Conservation (phyloP, 805 yeast species). For the Dipodascopsis tothii region DNA sequence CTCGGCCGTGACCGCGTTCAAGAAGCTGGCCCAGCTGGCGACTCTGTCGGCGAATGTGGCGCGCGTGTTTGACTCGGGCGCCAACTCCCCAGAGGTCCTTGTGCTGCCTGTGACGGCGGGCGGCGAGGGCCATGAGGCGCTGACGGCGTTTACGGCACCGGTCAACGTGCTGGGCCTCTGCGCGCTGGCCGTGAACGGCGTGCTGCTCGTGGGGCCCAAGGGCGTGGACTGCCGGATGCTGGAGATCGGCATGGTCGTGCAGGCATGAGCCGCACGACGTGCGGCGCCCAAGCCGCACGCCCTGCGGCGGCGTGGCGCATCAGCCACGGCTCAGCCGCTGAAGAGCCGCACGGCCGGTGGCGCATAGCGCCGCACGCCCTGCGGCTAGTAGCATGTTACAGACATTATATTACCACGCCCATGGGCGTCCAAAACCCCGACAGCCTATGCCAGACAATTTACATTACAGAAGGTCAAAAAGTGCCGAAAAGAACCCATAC, state of each 20-base stretch:
- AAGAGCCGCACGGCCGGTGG: constrained; percentile 7
- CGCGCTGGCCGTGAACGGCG: constrained; percentile 1
- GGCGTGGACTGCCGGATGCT: constrained; percentile 15
- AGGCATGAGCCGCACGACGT: not conserved
- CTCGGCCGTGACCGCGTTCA: not conserved
- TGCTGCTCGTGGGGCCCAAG: constrained; percentile 10
- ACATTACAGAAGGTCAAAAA: no score
- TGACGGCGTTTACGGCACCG: not conserved
- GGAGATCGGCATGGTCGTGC: constrained; percentile 9
- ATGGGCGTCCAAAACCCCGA: not conserved
- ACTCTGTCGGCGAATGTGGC: constrained; percentile 2
- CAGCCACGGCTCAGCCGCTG: no score
- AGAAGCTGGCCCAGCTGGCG: not conserved
- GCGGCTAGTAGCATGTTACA: not conserved
- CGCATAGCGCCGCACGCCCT: not conserved
- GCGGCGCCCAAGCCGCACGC: no score
- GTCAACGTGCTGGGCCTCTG: constrained; percentile 12
- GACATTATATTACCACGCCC: not conserved
- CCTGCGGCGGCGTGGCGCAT: no score
- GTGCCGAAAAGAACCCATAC: no score
- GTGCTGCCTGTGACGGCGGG: constrained; percentile 2
- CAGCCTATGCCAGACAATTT: no score
- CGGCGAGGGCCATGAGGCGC: not conserved
- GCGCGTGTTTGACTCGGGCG: constrained; percentile 12
- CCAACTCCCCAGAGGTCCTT: constrained; percentile 19